These are phyloP conservation scores for Myriangium duriaei DNA, from an alignment of 2,329 filamentous ascomycete species.

Conservation along the genomic window DNA sequence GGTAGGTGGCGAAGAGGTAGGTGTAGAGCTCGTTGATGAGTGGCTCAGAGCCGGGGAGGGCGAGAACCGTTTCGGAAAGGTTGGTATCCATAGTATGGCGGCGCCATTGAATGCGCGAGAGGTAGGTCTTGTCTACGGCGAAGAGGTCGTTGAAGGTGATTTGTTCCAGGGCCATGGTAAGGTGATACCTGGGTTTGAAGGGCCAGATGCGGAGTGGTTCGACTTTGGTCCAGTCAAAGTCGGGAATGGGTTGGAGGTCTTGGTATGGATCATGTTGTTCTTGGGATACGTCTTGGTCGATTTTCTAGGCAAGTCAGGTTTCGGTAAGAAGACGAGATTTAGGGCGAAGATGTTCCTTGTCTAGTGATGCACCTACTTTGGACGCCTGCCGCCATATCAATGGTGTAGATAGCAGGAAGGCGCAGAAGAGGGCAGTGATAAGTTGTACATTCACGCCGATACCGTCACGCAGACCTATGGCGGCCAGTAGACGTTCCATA, in stretches of 20 bases:
- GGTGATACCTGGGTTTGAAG: constrained; percentile 49
- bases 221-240: constrained; percentile 40
- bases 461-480: too few relatives aligned
- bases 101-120: constrained; percentile 38
- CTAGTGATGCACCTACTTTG: constrained; percentile 1
- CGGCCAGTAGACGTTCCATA: too few relatives aligned
- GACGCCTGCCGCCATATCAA: background rate
- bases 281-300: too few relatives aligned
- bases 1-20: constrained; percentile 42
- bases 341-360: constrained; percentile 6
- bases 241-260: constrained; percentile 32
- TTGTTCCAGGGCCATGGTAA: constrained; percentile 49
- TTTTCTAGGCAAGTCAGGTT: too few relatives aligned
- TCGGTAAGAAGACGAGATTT: too few relatives aligned
- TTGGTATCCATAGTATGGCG: constrained; percentile 34
- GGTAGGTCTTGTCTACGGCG: constrained; percentile 47
- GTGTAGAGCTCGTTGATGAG: constrained; percentile 46
- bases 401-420: background rate
- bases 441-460: too few relatives aligned
- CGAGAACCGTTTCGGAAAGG: constrained; percentile 27
- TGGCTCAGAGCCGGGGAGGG: constrained; percentile 25
- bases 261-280: constrained; percentile 23
- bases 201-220: constrained; percentile 43
- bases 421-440: constrained; percentile 3
- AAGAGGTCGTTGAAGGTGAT: constrained; percentile 42